Conservation (phyloP, 768 basidiomycete species). For the Kwoniella heveanensis region DNA sequence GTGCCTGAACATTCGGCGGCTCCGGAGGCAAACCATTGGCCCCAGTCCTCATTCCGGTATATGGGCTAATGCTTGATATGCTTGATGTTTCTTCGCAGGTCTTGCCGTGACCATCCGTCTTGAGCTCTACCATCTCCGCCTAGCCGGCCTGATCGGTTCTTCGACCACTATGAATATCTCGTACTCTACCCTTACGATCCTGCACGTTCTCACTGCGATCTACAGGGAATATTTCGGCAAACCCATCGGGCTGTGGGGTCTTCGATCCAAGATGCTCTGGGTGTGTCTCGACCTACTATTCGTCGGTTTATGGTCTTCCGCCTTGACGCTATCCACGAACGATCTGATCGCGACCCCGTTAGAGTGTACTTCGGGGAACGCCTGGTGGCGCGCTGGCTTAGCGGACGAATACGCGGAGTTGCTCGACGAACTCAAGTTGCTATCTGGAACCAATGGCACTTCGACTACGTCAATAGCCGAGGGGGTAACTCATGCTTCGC, state of each 20-base stretch:
- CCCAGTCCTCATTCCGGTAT: too few relatives aligned
- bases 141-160: conserved; percentile 50
- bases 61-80: neutral
- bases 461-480: neutral
- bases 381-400: conserved; percentile 51
- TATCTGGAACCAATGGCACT: neutral
- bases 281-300: conserved; percentile 55
- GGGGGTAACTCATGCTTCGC: neutral
- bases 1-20: too few relatives aligned
- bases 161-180: conserved; percentile 52
- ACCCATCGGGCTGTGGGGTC: conserved; percentile 56
- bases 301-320: conserved; percentile 53
- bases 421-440: conserved; percentile 13
- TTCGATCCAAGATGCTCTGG: conserved; percentile 55
- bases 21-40: too few relatives aligned
- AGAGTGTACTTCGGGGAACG: conserved; percentile 36
- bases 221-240: conserved; percentile 54
- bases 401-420: conserved; percentile 25
- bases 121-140: conserved; percentile 26
- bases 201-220: conserved; percentile 51
- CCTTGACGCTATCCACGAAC: conserved; percentile 46
- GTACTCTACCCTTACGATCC: conserved; percentile 44
- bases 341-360: conserved; percentile 54
- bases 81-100: conserved; percentile 18
- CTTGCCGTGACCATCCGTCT: conserved; percentile 36